Evolutionary conservation across 305 asterid genomes (phyloP).

Genomic region (Euphrasia arctica): DNA sequence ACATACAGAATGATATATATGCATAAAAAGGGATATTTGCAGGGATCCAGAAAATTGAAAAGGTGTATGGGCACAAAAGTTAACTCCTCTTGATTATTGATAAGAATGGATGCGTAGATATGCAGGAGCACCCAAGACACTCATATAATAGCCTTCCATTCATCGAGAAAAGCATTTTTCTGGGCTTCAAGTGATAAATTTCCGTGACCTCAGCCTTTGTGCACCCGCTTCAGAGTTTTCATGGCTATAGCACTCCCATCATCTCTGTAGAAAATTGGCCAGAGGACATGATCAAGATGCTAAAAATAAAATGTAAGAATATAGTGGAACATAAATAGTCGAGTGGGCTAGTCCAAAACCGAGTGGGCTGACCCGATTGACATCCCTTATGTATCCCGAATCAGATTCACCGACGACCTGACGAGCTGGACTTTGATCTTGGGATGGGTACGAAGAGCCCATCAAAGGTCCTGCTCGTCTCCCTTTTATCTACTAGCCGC

Average conservation of each 20-base stretch:
- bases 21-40: not conserved
- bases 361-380: no score
- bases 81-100: conserved; percentile 12
- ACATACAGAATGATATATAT: not conserved
- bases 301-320: conserved; percentile 9
- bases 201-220: conserved; percentile 87
- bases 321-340: conserved; percentile 1
- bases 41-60: not conserved
- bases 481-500: no score
- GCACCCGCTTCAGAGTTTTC: conserved; percentile 81
- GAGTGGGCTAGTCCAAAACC: no score
- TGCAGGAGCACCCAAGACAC: not conserved
- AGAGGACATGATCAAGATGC: conserved; percentile 26
- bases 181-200: conserved; percentile 30
- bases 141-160: conserved; percentile 36
- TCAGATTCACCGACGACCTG: no score
- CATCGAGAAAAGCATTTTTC: conserved; percentile 42
- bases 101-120: not conserved
- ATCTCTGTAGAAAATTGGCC: conserved; percentile 49
- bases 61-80: conserved; percentile 19
- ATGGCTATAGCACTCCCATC: conserved; percentile 73
- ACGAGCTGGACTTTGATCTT: no score
- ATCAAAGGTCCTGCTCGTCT: no score
- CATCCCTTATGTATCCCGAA: no score
- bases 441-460: no score